Base-by-base conservation (phyloP, 2,329 filamentous ascomycete species). In the Dendrostoma leiphaemia region DNA sequence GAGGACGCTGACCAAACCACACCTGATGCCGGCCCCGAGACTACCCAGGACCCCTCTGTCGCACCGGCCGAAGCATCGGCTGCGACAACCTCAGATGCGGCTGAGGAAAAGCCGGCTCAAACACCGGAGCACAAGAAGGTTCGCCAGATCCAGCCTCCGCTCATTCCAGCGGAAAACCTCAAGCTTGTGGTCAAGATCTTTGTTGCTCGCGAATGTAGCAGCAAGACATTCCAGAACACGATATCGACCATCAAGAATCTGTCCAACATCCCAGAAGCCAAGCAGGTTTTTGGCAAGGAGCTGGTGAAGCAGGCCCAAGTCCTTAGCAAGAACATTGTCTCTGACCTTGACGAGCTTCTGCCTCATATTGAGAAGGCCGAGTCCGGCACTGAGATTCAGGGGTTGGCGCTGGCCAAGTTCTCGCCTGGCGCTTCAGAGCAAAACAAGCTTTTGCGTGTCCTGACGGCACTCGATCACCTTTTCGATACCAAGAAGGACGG, bases 211-310 rank as follows among this genome's bases (percentile, higher is more conserved):
- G 94, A 99, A 71, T 99, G 94, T 73, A 96, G 91, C 66, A 92
- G 90, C 59, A 97, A 96, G 77, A 97, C 94, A 0, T 99, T 99
- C 80, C 90, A 94, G 67, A 95, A 97, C 70, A 97, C 94, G 1
- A 82, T 99, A 51, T 94, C 93, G 15, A 95, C 95, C n/a, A 96
- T 99, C 77, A 97, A 96, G 75, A 97, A 97, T 65, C 81, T 99
- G 40, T 97, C 92, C 5, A 87, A 90, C 35, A 94, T 99, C 57
- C 91, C 93, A 15, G 91, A 89, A 12, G 91, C 93, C 17, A 94
- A 95, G 71, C 83, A 89, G 50, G 81, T 91, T 10, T 97, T 99
- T 68, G 94, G 94, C n/a, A 86, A 89, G 62, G 93, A 99, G 71
- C 81, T 99, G 48, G 90, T 96, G 55, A 82, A 83, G 46, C 93